phyloP scores from a whole-genome alignment of 2,329 filamentous ascomycete species.

The Fonsecaea pedrosoi region DNA sequence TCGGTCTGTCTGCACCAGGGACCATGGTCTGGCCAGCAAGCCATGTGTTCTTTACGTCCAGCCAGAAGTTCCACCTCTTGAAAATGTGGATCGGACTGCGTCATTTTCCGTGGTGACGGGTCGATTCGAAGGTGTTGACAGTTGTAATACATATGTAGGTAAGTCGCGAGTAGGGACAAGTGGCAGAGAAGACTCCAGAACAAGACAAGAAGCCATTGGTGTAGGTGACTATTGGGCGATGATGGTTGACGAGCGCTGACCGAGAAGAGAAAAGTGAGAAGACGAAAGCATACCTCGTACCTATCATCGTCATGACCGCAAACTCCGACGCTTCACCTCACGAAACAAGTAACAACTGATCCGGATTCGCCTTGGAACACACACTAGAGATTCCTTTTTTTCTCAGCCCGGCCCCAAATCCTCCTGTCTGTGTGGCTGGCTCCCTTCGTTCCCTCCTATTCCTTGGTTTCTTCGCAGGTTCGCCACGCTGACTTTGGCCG shows the following conservation, averaged over 20 bases:
- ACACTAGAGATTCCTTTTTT: background rate
- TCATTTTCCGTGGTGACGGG: background rate
- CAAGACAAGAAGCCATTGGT: background rate
- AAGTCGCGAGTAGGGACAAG: background rate
- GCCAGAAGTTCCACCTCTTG: background rate
- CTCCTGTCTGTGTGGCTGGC: conserved; percentile 8
- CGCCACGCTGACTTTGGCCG: conserved; percentile 15
- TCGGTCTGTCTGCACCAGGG: conserved; percentile 5
- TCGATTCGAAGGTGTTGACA: background rate
- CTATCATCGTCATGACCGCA: background rate
- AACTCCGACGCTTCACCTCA: background rate
- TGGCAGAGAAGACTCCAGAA: background rate
- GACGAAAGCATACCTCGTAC: background rate
- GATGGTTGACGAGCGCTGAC: background rate
- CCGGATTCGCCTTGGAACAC: background rate
- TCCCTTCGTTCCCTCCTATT: background rate
- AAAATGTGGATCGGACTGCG: background rate
- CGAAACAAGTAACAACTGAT: background rate
- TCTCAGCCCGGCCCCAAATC: conserved; percentile 1
- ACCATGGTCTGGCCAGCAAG: background rate
- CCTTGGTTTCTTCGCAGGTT: background rate
- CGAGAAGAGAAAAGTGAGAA: background rate
- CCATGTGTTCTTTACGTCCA: background rate
- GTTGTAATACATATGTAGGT: background rate
- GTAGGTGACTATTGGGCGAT: background rate